Percentiles rank a stretch among this genome's conserved stretches.
These are phyloP conservation scores for Russula sp. DNA, from an alignment of 768 basidiomycete genomes.

Conservation along the genomic window DNA sequence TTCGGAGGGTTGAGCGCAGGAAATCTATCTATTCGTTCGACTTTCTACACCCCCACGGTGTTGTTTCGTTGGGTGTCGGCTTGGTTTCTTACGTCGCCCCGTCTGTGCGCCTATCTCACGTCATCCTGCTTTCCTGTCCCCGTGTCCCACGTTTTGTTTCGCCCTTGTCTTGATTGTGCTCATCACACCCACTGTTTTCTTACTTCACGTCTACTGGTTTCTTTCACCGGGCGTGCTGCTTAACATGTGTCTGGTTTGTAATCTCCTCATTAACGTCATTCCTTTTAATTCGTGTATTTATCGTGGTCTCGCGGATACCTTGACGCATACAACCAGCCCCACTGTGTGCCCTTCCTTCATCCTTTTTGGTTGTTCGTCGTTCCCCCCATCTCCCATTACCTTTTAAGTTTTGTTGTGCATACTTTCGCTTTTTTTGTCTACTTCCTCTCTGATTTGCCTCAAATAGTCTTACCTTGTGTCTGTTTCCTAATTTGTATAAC, in stretches of 20 bases:
- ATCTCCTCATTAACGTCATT: slow-evolving; percentile 17
- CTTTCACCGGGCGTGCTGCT: slow-evolving; percentile 3
- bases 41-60: background rate
- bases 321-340: slow-evolving; percentile 16
- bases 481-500: slow-evolving; percentile 28
- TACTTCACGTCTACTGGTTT: slow-evolving; percentile 7
- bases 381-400: background rate
- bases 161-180: slow-evolving; percentile 5
- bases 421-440: slow-evolving; percentile 11
- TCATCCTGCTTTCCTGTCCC: slow-evolving; percentile 8
- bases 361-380: slow-evolving; percentile 11
- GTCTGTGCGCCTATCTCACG: slow-evolving; percentile 1
- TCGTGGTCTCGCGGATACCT: slow-evolving; percentile 28
- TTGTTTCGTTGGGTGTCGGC: slow-evolving; percentile 16
- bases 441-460: slow-evolving; percentile 17
- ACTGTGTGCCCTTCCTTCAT: background rate
- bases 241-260: slow-evolving; percentile 14
- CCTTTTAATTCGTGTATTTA: slow-evolving; percentile 23
- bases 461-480: slow-evolving; percentile 21
- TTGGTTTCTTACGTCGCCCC: background rate
- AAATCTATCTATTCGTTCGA: slow-evolving; percentile 3
- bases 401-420: slow-evolving; percentile 15
- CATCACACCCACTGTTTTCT: slow-evolving; percentile 16
- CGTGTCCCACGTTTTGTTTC: slow-evolving; percentile 11
- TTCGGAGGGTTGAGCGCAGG: background rate